A percentile compares a stretch with the other conserved stretches of the same genome.
These are phyloP conservation scores for Inonotus hispidus DNA, from an alignment of 1,284 basidiomycete genomes.

Conservation along the genomic window DNA sequence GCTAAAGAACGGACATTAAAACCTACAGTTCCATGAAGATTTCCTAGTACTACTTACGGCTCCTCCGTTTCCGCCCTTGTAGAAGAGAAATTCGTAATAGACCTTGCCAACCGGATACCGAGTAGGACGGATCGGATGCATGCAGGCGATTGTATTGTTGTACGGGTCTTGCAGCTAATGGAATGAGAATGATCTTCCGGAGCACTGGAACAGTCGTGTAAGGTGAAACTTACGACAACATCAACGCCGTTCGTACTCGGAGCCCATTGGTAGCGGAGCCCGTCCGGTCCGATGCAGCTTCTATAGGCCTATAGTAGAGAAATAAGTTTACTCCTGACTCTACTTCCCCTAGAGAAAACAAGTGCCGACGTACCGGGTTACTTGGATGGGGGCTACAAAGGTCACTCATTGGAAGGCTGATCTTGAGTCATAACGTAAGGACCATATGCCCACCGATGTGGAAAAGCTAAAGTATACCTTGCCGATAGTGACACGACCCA, in stretches of 20 bases:
- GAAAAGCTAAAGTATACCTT: conserved; percentile 45
- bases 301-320: conserved; percentile 47
- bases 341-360: not conserved
- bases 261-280: conserved; percentile 70
- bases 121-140: conserved; percentile 65
- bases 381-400: conserved; percentile 61
- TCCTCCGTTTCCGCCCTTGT: conserved; percentile 61
- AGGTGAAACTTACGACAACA: conserved; percentile 47
- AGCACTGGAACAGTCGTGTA: conserved; percentile 21
- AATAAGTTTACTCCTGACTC: conserved; percentile 14
- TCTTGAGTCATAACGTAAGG: conserved; percentile 36
- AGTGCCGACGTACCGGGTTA: conserved; percentile 40
- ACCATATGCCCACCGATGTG: conserved; percentile 9
- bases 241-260: conserved; percentile 54
- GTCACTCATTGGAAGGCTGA: conserved; percentile 73
- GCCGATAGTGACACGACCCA: conserved; percentile 76
- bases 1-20: conserved; percentile 38
- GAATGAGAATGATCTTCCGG: conserved; percentile 15
- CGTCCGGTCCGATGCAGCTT: conserved; percentile 75
- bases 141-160: conserved; percentile 67
- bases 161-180: conserved; percentile 64
- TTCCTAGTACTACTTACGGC: conserved; percentile 49
- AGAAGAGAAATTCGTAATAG: conserved; percentile 75
- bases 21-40: not conserved
- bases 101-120: conserved; percentile 80